Base-by-base conservation (phyloP, 208 protist genomes). In the Leptomonas pyrrhocoris region DNA sequence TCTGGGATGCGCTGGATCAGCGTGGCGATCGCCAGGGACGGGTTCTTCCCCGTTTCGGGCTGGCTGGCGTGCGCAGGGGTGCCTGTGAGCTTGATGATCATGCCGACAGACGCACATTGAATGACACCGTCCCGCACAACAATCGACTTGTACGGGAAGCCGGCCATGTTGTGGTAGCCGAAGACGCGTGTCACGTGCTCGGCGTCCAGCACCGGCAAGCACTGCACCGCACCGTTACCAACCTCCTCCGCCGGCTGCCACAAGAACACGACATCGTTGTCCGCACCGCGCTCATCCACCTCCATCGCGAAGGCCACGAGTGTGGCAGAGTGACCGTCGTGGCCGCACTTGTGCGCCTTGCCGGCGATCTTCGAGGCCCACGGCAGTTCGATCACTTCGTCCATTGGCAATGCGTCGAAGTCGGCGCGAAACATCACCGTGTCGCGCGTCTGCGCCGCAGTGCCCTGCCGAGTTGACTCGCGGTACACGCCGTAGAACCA, bases 211-310 rank as follows among this genome's bases (percentile, higher is more conserved):
- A 84, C 72, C 11, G 73, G 79, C 69, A 84, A 48, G 66, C 73
- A 84, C 73, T 80, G 79, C 60, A 71, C 28, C 13, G 79, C 79
- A 0, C 79, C 73, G 30, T 25, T 64, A 16, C 79, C 73, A 1
- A 84, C 57, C 61, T 84, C 79, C 69, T 79, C 79, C 9, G 79
- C 73, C 0, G 79, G 79, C 66, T 84, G 79, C 73, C 73, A 84
- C 21, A 84, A 73, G 53, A 84, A 84, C 42, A 80, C 74, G 28
- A 84, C 57, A 62, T 84, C 74, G 66, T 79, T 75, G 40, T 67
- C 65, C 19, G 73, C 69, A 12, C 79, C 79, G 36, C 68, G 72
- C 73, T 84, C 73, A 42, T 84, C 79, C 53, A 79, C 79, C 66
- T 80, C 79, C 73, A 84, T 79, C 8, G 79, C 79, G 55, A 84